Percentiles rank a stretch among this genome's conserved stretches.
phyloP scores from a whole-genome alignment of 75 land plant species.

The Ceratopteris richardii region DNA sequence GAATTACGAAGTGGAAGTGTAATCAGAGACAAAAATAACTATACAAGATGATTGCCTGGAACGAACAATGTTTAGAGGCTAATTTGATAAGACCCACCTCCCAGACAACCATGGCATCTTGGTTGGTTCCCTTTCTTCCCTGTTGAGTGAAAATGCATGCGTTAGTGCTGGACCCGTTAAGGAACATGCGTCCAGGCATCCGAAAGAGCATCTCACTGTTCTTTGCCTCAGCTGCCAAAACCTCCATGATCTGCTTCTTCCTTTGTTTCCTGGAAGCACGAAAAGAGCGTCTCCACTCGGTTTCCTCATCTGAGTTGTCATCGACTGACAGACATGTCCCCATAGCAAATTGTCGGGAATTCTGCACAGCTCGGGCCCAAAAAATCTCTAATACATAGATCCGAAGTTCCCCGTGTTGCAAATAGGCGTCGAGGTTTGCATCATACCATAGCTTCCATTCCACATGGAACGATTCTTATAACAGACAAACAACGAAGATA shows the following conservation, averaged over 20 bases:
- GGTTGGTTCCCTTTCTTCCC: conserved; percentile 77
- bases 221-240: conserved; percentile 37
- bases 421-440: no score
- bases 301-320: conserved; percentile 20
- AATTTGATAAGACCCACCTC: conserved; percentile 40
- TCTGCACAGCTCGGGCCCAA: no score
- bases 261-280: conserved; percentile 10
- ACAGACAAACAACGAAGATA: no score
- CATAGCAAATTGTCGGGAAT: conserved; percentile 30
- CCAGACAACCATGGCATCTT: conserved; percentile 94
- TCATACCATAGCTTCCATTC: no score
- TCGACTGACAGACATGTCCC: conserved; percentile 77
- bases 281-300: conserved; percentile 13
- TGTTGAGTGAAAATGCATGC: conserved; percentile 74
- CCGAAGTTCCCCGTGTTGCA: no score
- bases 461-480: no score
- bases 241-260: conserved; percentile 21
- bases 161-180: conserved; percentile 47
- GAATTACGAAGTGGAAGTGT: no score
- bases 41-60: no score
- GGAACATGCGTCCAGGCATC: conserved; percentile 49
- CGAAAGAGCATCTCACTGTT: conserved; percentile 39
- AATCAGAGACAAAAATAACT: no score
- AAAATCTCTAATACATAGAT: no score
- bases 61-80: no score